These are phyloP conservation scores for Suhomyces sp. DNA, from an alignment of 805 yeast species.

Conservation along the genomic window DNA sequence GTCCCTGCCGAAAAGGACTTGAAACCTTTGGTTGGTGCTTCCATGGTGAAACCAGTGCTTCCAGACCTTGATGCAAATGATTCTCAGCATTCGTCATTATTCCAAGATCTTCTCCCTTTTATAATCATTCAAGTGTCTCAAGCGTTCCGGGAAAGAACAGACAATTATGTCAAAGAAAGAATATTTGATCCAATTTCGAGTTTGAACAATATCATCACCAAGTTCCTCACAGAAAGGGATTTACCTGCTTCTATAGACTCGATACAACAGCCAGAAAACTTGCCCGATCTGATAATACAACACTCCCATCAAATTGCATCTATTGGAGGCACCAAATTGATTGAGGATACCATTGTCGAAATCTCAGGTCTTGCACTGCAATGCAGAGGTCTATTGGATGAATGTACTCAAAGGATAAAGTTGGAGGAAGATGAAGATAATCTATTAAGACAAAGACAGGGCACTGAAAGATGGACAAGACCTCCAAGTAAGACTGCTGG, in stretches of 20 bases:
- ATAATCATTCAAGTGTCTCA: constrained; percentile 62
- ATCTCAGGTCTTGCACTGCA: constrained; percentile 43
- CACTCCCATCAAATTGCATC: constrained; percentile 54
- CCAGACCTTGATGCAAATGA: constrained; percentile 17
- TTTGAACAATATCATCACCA: constrained; percentile 44
- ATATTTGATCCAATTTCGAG: constrained; percentile 47
- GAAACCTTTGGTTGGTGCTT: constrained; percentile 45
- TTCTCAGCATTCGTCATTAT: constrained; percentile 18
- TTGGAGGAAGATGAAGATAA: constrained; percentile 59
- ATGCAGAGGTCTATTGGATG: constrained; percentile 42
- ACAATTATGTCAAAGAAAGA: constrained; percentile 48
- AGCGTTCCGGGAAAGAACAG: constrained; percentile 67
- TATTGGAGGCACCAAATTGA: constrained; percentile 49
- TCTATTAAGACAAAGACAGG: constrained; percentile 44
- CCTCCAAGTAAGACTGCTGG: constrained; percentile 47
- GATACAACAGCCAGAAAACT: constrained; percentile 51
- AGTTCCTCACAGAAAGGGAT: constrained; percentile 47
- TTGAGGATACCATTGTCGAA: constrained; percentile 46
- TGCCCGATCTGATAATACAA: constrained; percentile 58
- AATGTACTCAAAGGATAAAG: constrained; percentile 44
- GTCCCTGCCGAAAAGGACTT: constrained; percentile 51
- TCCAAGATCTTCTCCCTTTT: constrained; percentile 59
- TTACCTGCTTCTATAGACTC: constrained; percentile 65
- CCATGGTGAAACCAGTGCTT: constrained; percentile 53
- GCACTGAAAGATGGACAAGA: constrained; percentile 56